Conservation (phyloP, 2,329 filamentous ascomycete genomes). For the Phialemonium atrogriseum region DNA sequence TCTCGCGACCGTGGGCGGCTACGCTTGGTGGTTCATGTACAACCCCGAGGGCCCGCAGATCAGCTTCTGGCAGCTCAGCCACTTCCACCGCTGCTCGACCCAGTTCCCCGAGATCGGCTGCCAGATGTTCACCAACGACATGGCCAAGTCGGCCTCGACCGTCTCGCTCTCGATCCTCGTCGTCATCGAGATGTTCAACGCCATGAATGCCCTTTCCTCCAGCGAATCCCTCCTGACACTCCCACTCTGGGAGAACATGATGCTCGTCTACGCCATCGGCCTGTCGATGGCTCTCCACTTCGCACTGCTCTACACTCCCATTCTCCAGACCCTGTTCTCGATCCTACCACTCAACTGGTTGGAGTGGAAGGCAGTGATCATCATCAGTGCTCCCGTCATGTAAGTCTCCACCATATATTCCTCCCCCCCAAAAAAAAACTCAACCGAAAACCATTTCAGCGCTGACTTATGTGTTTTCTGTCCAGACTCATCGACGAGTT, state of each 20-base stretch:
- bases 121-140: constrained; percentile 79
- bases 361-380: constrained; percentile 88
- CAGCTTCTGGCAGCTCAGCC: constrained; percentile 75
- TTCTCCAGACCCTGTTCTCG: constrained; percentile 81
- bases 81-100: constrained; percentile 88
- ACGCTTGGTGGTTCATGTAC: constrained; percentile 99
- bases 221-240: constrained; percentile 90
- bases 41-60: constrained; percentile 86
- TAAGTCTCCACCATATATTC: constrained; percentile 37
- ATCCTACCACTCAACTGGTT: constrained; percentile 78
- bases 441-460: too few species aligned
- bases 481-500: constrained; percentile 70
- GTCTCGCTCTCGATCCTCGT: constrained; percentile 88
- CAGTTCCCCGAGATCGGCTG: constrained; percentile 87
- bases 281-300: constrained; percentile 95
- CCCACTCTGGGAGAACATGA: constrained; percentile 97
- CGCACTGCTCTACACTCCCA: constrained; percentile 81
- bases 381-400: constrained; percentile 88
- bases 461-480: constrained; percentile 15
- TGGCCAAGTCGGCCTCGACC: constrained; percentile 84
- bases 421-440: too few species aligned
- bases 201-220: constrained; percentile 94
- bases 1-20: constrained; percentile 87
- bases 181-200: constrained; percentile 99
- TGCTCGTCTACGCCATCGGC: constrained; percentile 88